These are phyloP conservation scores for Jasminum sambac DNA, from an alignment of 257 asterid genomes.

Conservation along the genomic window DNA sequence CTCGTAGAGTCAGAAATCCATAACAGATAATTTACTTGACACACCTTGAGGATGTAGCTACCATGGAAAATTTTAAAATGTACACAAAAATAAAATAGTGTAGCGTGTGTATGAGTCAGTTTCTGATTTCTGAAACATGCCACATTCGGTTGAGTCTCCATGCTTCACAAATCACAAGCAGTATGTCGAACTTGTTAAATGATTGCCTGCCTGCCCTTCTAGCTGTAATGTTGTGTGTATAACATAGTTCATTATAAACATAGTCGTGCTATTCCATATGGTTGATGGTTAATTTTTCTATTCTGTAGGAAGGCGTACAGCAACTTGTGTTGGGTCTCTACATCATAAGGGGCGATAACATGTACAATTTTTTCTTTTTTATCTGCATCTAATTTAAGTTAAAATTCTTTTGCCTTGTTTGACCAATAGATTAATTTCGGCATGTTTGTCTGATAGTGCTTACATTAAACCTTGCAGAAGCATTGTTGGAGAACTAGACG, in stretches of 20 bases:
- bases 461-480: constrained; percentile 50
- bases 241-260: neutral
- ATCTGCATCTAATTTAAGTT: neutral
- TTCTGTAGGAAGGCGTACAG: constrained; percentile 89
- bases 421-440: constrained; percentile 2
- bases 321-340: constrained; percentile 97
- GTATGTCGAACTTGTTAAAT: neutral
- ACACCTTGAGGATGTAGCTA: neutral
- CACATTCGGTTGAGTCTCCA: neutral
- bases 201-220: neutral
- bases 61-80: neutral
- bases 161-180: neutral
- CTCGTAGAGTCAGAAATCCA: neutral
- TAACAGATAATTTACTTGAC: neutral
- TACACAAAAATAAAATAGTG: neutral
- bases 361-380: constrained; percentile 37
- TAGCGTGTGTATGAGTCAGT: neutral
- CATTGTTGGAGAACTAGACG: constrained; percentile 90
- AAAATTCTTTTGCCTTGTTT: neutral
- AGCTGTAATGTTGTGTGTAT: neutral
- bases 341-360: constrained; percentile 96
- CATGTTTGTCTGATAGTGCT: neutral
- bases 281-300: constrained; percentile 15
- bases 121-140: neutral
- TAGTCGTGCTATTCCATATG: neutral